Conservation (phyloP, 139 green algal species). For the Chlamydomonas urium region DNA sequence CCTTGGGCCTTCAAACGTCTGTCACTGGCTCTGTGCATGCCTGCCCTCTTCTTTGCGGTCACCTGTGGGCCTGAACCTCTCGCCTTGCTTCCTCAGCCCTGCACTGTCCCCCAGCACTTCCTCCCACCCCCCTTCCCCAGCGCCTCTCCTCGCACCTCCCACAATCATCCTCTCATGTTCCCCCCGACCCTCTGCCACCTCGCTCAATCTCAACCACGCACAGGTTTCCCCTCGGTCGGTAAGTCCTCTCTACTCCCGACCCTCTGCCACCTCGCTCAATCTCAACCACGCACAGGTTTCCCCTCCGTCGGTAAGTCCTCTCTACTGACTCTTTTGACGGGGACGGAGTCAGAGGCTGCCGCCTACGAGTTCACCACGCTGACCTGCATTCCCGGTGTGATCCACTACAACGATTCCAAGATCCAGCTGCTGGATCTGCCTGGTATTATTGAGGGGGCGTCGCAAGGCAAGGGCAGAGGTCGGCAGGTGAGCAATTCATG, state of each 20-base stretch:
- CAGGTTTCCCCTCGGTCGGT: conserved; percentile 92
- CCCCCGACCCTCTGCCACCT: no score
- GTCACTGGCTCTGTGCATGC: no score
- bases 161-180: no score
- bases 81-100: background rate
- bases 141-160: background rate
- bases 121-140: background rate
- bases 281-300: conserved; percentile 60
- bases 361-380: conserved; percentile 99
- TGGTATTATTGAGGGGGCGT: conserved; percentile 98
- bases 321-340: conserved; percentile 89
- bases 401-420: conserved; percentile 99
- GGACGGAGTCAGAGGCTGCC: conserved; percentile 79
- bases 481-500: no score
- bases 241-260: no score
- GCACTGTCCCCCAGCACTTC: background rate
- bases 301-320: conserved; percentile 98
- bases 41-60: no score
- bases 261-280: no score
- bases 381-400: conserved; percentile 94
- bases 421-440: conserved; percentile 99
- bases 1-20: no score
- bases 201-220: background rate
- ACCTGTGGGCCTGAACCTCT: no score
- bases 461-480: conserved; percentile 89